These are phyloP conservation scores for Spathaspora girioi DNA, from an alignment of 805 yeast genomes.

Conservation along the genomic window DNA sequence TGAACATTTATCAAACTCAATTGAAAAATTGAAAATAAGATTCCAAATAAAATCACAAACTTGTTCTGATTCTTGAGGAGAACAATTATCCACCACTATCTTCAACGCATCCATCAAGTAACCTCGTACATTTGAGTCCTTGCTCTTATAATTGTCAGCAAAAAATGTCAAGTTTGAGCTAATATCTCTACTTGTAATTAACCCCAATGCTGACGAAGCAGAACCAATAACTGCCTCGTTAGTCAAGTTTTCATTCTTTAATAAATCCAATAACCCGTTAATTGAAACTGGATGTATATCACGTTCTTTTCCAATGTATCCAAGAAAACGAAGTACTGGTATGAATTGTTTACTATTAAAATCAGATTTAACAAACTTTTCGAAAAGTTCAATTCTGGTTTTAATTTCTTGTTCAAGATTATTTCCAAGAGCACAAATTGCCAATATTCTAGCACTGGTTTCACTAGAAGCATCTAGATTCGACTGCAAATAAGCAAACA, in stretches of 20 bases:
- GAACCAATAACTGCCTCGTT: conserved; percentile 34
- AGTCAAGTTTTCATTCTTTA: conserved; percentile 6
- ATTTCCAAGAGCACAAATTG: conserved; percentile 23
- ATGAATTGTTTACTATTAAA: conserved; percentile 15
- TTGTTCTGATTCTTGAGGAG: conserved; percentile 5
- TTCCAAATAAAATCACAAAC: conserved; percentile 22
- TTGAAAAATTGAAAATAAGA: conserved; percentile 11
- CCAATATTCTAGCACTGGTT: conserved; percentile 28
- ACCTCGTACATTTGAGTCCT: conserved; percentile 3
- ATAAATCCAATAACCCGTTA: conserved; percentile 16
- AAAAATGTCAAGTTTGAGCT: conserved; percentile 4
- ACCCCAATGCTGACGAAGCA: conserved; percentile 55
- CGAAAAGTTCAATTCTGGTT: conserved; percentile 29
- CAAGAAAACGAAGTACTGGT: conserved; percentile 44
- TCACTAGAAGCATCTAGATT: conserved; percentile 16
- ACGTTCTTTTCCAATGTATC: conserved; percentile 33
- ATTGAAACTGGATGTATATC: conserved; percentile 24
- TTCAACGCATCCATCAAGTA: conserved; percentile 8
- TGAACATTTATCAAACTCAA: conserved; percentile 13
- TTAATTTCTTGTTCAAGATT: conserved; percentile 16
- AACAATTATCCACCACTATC: conserved; percentile 2
- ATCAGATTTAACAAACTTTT: conserved; percentile 6
- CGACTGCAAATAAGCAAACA: conserved; percentile 6
- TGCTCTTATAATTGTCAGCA: conserved; percentile 9
- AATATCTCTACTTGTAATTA: conserved; percentile 39